Evolutionary conservation across 2,329 filamentous ascomycete species (phyloP).

Genomic region (Colletotrichum viniferum): DNA sequence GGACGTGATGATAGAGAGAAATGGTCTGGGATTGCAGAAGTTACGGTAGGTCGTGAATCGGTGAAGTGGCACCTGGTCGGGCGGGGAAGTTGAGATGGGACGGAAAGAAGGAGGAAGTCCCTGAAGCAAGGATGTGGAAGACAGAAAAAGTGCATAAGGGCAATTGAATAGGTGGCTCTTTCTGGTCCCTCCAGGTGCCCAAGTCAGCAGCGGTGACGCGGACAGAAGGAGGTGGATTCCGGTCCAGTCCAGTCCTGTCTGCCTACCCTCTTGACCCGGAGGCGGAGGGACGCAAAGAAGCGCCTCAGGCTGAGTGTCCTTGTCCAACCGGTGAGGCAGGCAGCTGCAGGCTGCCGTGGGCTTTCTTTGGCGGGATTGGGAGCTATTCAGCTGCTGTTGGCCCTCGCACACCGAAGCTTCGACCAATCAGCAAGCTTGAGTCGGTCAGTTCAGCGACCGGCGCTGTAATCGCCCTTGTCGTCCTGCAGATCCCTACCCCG

Average conservation of each 20-base stretch:
- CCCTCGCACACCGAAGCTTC: not conserved
- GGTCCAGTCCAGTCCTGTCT: not conserved
- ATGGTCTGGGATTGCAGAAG: not conserved
- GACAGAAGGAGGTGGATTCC: not conserved
- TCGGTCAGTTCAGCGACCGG: not conserved
- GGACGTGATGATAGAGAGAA: not conserved
- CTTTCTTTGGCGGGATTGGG: not conserved
- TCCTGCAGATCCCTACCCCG: not conserved
- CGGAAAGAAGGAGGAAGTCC: not conserved
- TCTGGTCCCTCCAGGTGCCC: not conserved
- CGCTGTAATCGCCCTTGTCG: not conserved
- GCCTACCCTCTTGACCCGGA: not conserved
- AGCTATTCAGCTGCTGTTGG: not conserved
- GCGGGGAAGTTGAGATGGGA: not conserved
- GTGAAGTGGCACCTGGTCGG: not conserved
- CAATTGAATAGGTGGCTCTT: not conserved
- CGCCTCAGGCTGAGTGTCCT: not conserved
- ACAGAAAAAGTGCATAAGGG: not conserved
- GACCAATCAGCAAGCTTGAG: slow-evolving; percentile 9
- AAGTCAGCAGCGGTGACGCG: not conserved
- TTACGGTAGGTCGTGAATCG: not conserved
- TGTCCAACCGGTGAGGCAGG: not conserved
- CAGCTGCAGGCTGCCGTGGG: not conserved
- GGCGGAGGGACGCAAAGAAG: not conserved
- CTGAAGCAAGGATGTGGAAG: not conserved